These are phyloP conservation scores for Cucurbita argyrosperma DNA, from an alignment of 306 rosid genomes.

Conservation along the genomic window DNA sequence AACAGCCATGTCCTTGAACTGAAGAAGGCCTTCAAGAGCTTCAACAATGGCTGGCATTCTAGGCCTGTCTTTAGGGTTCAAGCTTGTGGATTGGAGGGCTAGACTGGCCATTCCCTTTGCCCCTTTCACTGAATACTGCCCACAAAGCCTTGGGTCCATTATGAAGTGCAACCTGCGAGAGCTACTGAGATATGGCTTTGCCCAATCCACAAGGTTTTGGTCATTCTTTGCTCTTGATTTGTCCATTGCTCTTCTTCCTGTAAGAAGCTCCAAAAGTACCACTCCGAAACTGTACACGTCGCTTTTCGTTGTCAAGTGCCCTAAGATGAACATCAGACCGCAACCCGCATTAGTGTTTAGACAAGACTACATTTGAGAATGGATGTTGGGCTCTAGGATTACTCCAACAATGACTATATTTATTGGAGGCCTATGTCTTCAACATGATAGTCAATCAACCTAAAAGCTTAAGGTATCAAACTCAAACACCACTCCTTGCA, in stretches of 20 bases:
- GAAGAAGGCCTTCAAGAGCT: conserved; percentile 54
- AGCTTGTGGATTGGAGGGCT: conserved; percentile 53
- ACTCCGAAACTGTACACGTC: conserved; percentile 84
- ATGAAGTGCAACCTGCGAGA: conserved; percentile 45
- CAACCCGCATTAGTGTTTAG: background rate
- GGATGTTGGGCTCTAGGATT: background rate
- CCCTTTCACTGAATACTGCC: conserved; percentile 87
- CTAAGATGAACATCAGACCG: conserved; percentile 18
- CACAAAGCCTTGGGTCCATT: conserved; percentile 69
- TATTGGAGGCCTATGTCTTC: too few species aligned
- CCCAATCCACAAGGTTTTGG: conserved; percentile 85
- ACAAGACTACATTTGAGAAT: background rate
- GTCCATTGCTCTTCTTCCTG: conserved; percentile 80
- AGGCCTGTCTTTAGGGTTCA: conserved; percentile 85
- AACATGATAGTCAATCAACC: background rate
- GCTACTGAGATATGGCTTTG: conserved; percentile 58
- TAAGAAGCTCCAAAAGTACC: conserved; percentile 66
- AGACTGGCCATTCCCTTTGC: conserved; percentile 59
- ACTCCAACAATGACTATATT: background rate
- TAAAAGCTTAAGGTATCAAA: background rate
- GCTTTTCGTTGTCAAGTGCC: conserved; percentile 82
- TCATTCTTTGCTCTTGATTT: conserved; percentile 59
- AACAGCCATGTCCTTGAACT: conserved; percentile 82
- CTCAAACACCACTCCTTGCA: background rate
- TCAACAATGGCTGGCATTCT: conserved; percentile 64